phyloP scores from a whole-genome alignment of 2,329 filamentous ascomycete genomes.

The Trichoderma cornu-damae region DNA sequence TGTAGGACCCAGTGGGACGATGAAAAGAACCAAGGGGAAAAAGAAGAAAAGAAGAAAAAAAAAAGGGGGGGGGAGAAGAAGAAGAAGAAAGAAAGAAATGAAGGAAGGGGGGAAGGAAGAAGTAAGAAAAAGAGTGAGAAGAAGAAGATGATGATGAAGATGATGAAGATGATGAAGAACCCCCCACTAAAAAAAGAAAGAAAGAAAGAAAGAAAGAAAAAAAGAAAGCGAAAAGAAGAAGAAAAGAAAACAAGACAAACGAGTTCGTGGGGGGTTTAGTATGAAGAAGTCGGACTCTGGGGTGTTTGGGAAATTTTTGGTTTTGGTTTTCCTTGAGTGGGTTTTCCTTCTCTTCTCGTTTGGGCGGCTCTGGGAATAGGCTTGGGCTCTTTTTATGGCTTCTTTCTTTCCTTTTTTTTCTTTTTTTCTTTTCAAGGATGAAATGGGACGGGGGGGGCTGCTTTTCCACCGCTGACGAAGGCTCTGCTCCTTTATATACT shows the following conservation, averaged over 20 bases:
- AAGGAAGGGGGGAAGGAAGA: not conserved
- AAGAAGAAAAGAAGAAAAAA: not conserved
- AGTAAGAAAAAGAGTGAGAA: too few species aligned
- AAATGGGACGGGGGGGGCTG: slow-evolving; percentile 1
- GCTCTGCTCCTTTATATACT: slow-evolving; percentile 15
- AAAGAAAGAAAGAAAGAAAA: not conserved
- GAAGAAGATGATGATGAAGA: too few species aligned
- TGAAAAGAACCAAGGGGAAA: not conserved
- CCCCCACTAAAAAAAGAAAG: too few species aligned
- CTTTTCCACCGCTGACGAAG: slow-evolving; percentile 2
- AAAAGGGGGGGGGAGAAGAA: too few species aligned
- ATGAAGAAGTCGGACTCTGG: not conserved
- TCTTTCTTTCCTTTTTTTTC: not conserved
- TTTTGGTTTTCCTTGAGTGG: not conserved
- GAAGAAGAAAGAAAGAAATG: not conserved
- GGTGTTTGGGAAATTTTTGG: not conserved
- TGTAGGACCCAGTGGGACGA: not conserved
- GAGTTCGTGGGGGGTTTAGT: not conserved
- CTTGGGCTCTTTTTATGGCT: slow-evolving; percentile 1
- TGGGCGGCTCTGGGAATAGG: slow-evolving; percentile 14
- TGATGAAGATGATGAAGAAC: too few species aligned
- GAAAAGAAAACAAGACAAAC: not conserved
- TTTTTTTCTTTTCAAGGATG: not conserved
- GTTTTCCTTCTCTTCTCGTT: slow-evolving; percentile 4
- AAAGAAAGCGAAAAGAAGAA: not conserved